Evolutionary conservation across 2,329 filamentous ascomycete genomes (phyloP).

Genomic region (Monosporascus sp.): DNA sequence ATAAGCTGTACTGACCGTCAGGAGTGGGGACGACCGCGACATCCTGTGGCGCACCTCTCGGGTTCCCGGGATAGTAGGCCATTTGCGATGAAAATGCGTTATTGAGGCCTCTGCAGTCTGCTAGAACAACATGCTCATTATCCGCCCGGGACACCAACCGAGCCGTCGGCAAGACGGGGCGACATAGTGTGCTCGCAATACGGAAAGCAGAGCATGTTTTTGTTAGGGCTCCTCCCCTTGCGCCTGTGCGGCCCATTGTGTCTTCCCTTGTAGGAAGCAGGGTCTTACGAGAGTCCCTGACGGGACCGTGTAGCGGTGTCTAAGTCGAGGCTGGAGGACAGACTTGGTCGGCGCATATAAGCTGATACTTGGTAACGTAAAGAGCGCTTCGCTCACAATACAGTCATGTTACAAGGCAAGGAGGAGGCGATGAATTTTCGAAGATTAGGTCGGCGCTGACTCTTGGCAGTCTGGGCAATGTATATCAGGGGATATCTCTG

Average conservation of each 20-base stretch:
- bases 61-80: constrained; percentile 22
- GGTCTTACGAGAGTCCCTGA: too few relatives aligned
- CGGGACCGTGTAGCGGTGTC: too few relatives aligned
- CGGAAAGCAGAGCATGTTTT: not conserved
- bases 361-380: too few relatives aligned
- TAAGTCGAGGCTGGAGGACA: too few relatives aligned
- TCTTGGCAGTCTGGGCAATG: too few relatives aligned
- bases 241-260: not conserved
- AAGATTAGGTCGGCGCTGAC: too few relatives aligned
- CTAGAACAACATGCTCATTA: constrained; percentile 23
- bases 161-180: not conserved
- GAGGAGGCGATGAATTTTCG: too few relatives aligned
- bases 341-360: too few relatives aligned
- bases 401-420: too few relatives aligned
- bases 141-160: not conserved
- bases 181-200: not conserved
- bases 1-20: constrained; percentile 18
- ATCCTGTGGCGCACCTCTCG: constrained; percentile 18
- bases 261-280: too few relatives aligned
- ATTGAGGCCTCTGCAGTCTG: constrained; percentile 21
- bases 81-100: constrained; percentile 25
- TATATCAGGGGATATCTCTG: too few relatives aligned
- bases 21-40: constrained; percentile 21
- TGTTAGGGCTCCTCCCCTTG: not conserved
- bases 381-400: too few relatives aligned